These are phyloP conservation scores for Fonsecaea multimorphosa DNA, from an alignment of 2,329 filamentous ascomycete genomes.

Conservation along the genomic window DNA sequence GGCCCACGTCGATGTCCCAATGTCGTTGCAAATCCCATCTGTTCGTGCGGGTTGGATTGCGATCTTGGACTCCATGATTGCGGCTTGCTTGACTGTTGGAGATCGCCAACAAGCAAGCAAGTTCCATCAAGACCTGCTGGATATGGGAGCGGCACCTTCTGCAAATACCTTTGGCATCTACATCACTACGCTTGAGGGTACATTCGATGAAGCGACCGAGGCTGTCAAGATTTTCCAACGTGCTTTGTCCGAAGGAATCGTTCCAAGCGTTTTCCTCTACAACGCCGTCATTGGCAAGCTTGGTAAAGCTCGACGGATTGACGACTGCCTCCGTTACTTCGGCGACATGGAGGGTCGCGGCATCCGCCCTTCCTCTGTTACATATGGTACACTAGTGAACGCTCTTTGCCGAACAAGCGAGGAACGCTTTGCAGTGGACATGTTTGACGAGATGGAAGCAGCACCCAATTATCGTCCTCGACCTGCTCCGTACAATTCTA, in stretches of 20 bases:
- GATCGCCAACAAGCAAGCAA: slow-evolving; percentile 80
- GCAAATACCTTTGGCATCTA: slow-evolving; percentile 98
- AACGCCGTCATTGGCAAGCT: slow-evolving; percentile 98
- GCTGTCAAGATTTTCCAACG: slow-evolving; percentile 97
- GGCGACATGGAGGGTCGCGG: slow-evolving; percentile 93
- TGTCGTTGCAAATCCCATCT: slow-evolving; percentile 80
- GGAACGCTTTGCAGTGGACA: slow-evolving; percentile 94
- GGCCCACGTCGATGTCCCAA: slow-evolving; percentile 86
- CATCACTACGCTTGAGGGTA: slow-evolving; percentile 98
- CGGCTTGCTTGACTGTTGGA: slow-evolving; percentile 82
- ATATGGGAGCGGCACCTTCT: slow-evolving; percentile 88
- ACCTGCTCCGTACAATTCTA: slow-evolving; percentile 95
- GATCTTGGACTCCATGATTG: slow-evolving; percentile 95
- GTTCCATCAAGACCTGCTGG: slow-evolving; percentile 88
- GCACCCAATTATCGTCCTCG: slow-evolving; percentile 99
- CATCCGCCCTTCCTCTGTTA: slow-evolving; percentile 95
- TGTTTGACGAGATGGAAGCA: slow-evolving; percentile 98
- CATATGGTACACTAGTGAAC: slow-evolving; percentile 97
- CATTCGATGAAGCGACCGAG: slow-evolving; percentile 95
- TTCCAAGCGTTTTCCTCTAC: slow-evolving; percentile 96
- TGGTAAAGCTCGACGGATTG: slow-evolving; percentile 95
- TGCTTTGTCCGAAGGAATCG: slow-evolving; percentile 89
- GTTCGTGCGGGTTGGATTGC: slow-evolving; percentile 96
- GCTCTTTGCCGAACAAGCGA: slow-evolving; percentile 96
- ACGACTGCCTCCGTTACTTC: slow-evolving; percentile 98